Conservation (phyloP, 2,329 filamentous ascomycete genomes). For the Ophiostoma ulmi region DNA sequence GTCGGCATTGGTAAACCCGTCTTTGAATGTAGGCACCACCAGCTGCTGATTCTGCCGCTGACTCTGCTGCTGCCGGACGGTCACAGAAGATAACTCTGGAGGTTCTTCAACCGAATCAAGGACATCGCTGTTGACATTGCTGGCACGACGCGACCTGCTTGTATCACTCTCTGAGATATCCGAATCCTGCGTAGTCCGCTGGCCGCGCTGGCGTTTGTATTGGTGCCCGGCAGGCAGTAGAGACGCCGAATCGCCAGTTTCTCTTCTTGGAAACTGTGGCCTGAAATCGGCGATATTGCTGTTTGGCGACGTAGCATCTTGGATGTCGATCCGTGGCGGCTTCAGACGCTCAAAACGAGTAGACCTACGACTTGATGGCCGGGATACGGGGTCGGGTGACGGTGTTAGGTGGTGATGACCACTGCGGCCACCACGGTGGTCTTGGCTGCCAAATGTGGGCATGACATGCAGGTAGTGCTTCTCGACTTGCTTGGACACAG, state of each 20-base stretch:
- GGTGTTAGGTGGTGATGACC: background rate
- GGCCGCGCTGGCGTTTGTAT: background rate
- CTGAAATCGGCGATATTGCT: slow-evolving; percentile 26
- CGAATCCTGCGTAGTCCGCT: slow-evolving; percentile 16
- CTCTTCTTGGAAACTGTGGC: background rate
- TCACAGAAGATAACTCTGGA: background rate
- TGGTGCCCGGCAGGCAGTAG: background rate
- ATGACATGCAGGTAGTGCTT: slow-evolving; percentile 50
- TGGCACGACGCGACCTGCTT: slow-evolving; percentile 18
- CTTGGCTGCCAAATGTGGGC: slow-evolving; percentile 42
- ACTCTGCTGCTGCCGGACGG: background rate
- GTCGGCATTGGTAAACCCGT: slow-evolving; percentile 33
- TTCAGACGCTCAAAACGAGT: slow-evolving; percentile 46
- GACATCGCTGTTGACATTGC: slow-evolving; percentile 11
- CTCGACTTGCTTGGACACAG: slow-evolving; percentile 26
- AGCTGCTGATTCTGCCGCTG: background rate
- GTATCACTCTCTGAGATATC: slow-evolving; percentile 23
- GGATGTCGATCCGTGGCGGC: slow-evolving; percentile 46
- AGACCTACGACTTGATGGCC: slow-evolving; percentile 39
- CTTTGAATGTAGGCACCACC: background rate
- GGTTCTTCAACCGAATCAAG: background rate
- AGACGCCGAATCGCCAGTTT: slow-evolving; percentile 23
- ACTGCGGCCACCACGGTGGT: slow-evolving; percentile 4
- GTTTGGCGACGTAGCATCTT: slow-evolving; percentile 39
- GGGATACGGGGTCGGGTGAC: slow-evolving; percentile 28